Evolutionary conservation across 768 basidiomycete genomes (phyloP).

Genomic region (Sarcomyxa edulis): DNA sequence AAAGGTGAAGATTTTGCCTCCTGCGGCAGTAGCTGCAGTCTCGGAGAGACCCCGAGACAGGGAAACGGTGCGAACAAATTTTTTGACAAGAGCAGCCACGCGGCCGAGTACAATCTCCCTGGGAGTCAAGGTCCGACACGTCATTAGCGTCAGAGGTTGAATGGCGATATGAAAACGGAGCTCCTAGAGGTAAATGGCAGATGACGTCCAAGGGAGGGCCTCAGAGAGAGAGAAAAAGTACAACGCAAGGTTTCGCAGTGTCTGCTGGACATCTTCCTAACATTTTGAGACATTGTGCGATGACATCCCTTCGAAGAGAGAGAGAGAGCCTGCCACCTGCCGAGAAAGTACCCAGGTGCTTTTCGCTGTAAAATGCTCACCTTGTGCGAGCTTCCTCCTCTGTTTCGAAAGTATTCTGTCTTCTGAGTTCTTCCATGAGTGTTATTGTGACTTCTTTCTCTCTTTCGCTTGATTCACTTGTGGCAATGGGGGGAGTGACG

Average conservation of each 20-base stretch:
- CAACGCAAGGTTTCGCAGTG: background rate
- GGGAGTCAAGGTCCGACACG: conserved; percentile 9
- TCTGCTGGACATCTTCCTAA: background rate
- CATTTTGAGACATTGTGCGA: background rate
- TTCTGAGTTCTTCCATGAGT: conserved; percentile 85
- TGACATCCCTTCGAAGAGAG: no score
- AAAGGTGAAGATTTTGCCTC: conserved; percentile 98
- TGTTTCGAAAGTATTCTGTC: conserved; percentile 84
- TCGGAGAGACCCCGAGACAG: conserved; percentile 82
- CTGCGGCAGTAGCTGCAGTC: conserved; percentile 79
- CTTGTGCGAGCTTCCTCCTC: conserved; percentile 85
- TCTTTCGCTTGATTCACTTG: conserved; percentile 63
- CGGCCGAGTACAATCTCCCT: conserved; percentile 94
- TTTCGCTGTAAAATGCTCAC: no score
- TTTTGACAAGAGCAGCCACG: conserved; percentile 83
- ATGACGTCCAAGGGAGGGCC: background rate
- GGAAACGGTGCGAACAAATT: conserved; percentile 85
- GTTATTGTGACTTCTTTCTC: conserved; percentile 82
- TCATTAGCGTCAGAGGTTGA: background rate
- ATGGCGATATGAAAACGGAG: background rate
- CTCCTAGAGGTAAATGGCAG: background rate
- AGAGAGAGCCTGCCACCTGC: no score
- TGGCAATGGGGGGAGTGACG: conserved; percentile 84
- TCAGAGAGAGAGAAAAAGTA: background rate
- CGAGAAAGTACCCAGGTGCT: no score